These are phyloP conservation scores for Chaetoceros muelleri DNA, from an alignment of 108 stramenopile genomes.

Conservation along the genomic window DNA sequence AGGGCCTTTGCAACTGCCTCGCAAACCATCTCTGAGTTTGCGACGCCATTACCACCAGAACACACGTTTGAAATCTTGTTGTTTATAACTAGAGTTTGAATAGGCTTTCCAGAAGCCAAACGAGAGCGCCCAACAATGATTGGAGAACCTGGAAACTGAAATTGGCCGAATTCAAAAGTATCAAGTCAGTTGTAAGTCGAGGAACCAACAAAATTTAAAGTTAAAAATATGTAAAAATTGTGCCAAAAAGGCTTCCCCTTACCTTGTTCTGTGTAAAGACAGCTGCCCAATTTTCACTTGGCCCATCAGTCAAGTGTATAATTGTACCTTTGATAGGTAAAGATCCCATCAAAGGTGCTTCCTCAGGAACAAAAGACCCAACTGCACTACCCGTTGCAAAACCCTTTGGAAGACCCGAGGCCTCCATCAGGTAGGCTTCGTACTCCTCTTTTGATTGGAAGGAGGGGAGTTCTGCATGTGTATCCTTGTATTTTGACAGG, in stretches of 20 bases:
- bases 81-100: constrained; percentile 92
- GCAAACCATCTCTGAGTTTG: constrained; percentile 81
- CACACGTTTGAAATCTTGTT: constrained; percentile 96
- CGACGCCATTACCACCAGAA: constrained; percentile 81
- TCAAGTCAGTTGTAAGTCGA: neutral
- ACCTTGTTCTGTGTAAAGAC: constrained; percentile 80
- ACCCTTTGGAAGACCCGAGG: constrained; percentile 54
- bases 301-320: constrained; percentile 73
- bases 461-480: constrained; percentile 44
- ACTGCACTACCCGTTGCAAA: constrained; percentile 72
- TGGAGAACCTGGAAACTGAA: constrained; percentile 88
- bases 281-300: constrained; percentile 81
- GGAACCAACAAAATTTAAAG: neutral
- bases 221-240: constrained; percentile 1
- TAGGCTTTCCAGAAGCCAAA: constrained; percentile 49
- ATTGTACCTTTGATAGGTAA: constrained; percentile 71
- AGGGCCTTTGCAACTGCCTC: constrained; percentile 68
- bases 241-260: constrained; percentile 5
- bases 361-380: constrained; percentile 67
- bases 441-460: constrained; percentile 58
- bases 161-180: neutral
- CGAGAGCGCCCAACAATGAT: constrained; percentile 77
- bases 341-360: constrained; percentile 69
- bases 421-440: constrained; percentile 40
- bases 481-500: constrained; percentile 14